These are phyloP conservation scores for Ceratonia siliqua DNA, from an alignment of 306 rosid genomes.

Conservation along the genomic window DNA sequence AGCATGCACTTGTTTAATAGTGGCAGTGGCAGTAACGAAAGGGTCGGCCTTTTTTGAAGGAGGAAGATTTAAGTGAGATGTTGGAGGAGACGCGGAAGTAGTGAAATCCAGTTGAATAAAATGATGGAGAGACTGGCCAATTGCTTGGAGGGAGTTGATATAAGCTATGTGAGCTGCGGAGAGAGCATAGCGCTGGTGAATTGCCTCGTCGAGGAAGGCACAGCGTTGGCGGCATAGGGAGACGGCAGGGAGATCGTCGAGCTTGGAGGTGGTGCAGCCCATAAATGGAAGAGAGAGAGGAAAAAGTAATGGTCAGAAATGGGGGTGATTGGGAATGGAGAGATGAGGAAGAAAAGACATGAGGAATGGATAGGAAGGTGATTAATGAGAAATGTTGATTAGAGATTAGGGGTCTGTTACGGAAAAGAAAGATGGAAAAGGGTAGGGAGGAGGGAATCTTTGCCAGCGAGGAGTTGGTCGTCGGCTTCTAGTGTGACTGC, in stretches of 20 bases:
- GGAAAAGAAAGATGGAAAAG: neutral
- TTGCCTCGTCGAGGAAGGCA: slow-evolving; percentile 72
- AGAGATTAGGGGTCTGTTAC: slow-evolving; percentile 28
- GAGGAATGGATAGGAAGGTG: neutral
- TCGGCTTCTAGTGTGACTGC: slow-evolving; percentile 48
- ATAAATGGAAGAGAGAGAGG: slow-evolving; percentile 20
- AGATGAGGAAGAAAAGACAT: neutral
- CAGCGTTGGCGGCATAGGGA: slow-evolving; percentile 78
- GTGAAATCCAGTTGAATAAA: slow-evolving; percentile 51
- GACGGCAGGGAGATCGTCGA: slow-evolving; percentile 96
- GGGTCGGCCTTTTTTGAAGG: slow-evolving; percentile 49
- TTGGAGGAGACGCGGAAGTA: slow-evolving; percentile 33
- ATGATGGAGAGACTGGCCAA: slow-evolving; percentile 67
- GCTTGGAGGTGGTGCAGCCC: slow-evolving; percentile 94
- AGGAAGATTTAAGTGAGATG: slow-evolving; percentile 50
- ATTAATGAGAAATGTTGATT: neutral
- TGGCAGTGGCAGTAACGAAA: neutral
- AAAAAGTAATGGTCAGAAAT: no score
- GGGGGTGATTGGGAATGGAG: neutral
- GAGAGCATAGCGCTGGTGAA: slow-evolving; percentile 67
- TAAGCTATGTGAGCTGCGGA: slow-evolving; percentile 79
- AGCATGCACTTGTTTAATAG: neutral
- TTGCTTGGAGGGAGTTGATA: slow-evolving; percentile 59
- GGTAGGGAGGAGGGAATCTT: slow-evolving; percentile 55
- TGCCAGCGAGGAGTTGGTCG: slow-evolving; percentile 85